Percentiles rank a stretch among this genome's conserved stretches.
phyloP scores from a whole-genome alignment of 1,284 basidiomycete genomes.

The Apiotrichum domesticum region DNA sequence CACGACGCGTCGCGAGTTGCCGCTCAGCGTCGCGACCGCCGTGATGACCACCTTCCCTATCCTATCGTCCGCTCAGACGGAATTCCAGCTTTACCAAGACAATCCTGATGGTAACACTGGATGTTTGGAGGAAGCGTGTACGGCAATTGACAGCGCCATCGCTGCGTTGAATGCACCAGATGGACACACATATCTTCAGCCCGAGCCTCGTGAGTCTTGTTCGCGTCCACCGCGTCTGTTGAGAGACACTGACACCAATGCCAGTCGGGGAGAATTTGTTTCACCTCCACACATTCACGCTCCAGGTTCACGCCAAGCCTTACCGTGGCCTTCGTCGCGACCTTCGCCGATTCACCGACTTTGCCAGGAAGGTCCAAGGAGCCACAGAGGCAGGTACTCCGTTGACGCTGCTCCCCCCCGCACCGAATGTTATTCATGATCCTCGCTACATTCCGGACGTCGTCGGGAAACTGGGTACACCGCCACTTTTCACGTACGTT shows the following conservation, averaged over 20 bases:
- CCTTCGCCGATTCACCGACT: neutral
- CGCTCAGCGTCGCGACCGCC: no score
- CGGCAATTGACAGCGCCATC: no score
- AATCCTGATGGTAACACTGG: no score
- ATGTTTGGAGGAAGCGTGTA: no score
- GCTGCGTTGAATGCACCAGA: no score
- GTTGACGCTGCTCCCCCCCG: neutral
- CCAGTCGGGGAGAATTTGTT: constrained; percentile 8
- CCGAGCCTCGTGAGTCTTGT: neutral
- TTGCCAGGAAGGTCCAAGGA: neutral
- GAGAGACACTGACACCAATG: neutral
- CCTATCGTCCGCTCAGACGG: no score
- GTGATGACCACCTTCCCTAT: no score
- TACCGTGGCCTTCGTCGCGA: constrained; percentile 7
- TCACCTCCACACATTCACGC: constrained; percentile 34
- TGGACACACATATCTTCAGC: no score
- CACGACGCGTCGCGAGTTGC: no score
- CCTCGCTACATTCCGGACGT: no score
- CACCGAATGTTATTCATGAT: neutral
- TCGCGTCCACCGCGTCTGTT: neutral
- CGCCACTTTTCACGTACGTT: neutral
- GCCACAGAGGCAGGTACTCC: constrained; percentile 5
- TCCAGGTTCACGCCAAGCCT: constrained; percentile 17
- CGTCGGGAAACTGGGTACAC: no score
- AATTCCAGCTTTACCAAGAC: no score